Base-by-base conservation (phyloP, 805 yeast genomes). In the Maudiozyma pseudohumilis region DNA sequence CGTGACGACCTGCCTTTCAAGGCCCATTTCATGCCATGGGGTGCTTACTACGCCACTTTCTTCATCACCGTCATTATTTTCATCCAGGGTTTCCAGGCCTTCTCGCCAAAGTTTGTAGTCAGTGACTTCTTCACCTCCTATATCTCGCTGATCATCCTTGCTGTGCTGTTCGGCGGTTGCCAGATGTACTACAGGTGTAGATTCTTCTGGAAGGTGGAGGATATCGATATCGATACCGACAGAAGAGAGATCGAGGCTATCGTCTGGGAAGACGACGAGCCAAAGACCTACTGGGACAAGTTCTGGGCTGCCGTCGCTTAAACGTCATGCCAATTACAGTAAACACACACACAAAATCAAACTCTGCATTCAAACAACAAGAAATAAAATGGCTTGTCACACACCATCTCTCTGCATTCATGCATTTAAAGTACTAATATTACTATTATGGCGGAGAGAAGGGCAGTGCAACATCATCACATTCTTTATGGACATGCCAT, bases 1-100 rank as follows among this genome's bases (percentile, higher is more conserved):
- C 64, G 89, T 50, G 75, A 75, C 46, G 63, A 68, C 12, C 65
- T 82, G 46, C 88, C 89, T 4, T 82, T 69, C 64, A 77, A 75
- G 52, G 85, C 87, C 11, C 61, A 55, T 34, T 64, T 69, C 34
- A 77, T 76, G 75, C 88, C 89, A 3, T 71, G 55, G 48, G 66
- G 66, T 44, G 80, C 86, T 3, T 75, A 72, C 59, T 75, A 79
- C 47, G 74, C 84, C 5, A 59, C 74, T 11, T 59, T 68, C 40
- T 62, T 69, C 41, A 65, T 77, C 30, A 61, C 69, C n/a, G 51
- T 77, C 22, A 69, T 82, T 49, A 68, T 70, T 7, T 72, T 81
- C 46, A 66, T 82, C 39, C 88, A 82, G 61, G 92, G 92, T 39
- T 81, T 69, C 59, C 49, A 64, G 5, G 72, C 72, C 2, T 82